Base-by-base conservation (phyloP, 192 early-diverging fungal species). In the Coemansia guatemalensis region DNA sequence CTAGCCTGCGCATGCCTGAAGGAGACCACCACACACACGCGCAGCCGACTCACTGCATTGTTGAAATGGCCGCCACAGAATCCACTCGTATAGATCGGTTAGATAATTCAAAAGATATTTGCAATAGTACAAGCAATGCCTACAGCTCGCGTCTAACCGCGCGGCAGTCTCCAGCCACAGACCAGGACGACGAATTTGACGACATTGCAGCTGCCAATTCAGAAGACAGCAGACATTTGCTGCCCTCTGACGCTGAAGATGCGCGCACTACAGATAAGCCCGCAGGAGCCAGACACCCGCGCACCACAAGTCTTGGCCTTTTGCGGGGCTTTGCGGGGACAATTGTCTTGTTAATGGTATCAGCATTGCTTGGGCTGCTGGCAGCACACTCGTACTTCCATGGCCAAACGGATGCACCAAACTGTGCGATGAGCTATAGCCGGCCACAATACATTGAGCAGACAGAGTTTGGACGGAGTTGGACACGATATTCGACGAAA, bases 401-500 rank as follows among this genome's bases (percentile, higher is more conserved):
- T 39, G 78, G 82, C 8, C 89, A 91, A 67, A 59, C 69, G 29
- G 93, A 93, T 35, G 48, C 21, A 2, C 48, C 57, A 0, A 65
- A 61, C 12, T 87, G 86, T 55, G 68, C 70, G 18, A 87, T 87
- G 86, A 84, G 75, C 51, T 87, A 83, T 44, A 87, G 86, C 69
- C 68, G 78, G 32, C 86, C 86, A 33, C 78, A 58, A 52, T 85
- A 78, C 58, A 48, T 76, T 11, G 69, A 81, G 62, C 73, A 71
- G 56, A 73, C 66, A 14, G 39, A 64, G 32, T 75, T 83, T 67
- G 74, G 67, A 29, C 62, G 59, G 4, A 68, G 59, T 25, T 74
- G 72, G 76, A 73, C 77, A 21, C 62, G 74, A 30, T 89, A 91
- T 53, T 83, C 91, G 8, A 80, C 81, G 29, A 93, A 93, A 64